These are phyloP conservation scores for Populus ilicifolia DNA, from an alignment of 345 rosid genomes.

Conservation along the genomic window DNA sequence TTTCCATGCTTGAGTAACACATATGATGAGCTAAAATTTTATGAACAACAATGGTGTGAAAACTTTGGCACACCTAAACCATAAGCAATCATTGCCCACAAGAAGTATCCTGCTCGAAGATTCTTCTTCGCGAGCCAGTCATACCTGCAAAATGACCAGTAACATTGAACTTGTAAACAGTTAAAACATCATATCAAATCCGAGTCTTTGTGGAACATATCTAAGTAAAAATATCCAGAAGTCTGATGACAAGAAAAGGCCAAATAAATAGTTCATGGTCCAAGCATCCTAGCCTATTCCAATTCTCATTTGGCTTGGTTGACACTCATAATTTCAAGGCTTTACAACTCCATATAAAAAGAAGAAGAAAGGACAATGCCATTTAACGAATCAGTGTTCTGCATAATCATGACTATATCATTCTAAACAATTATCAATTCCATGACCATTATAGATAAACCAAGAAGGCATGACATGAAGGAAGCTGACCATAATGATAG, in stretches of 20 bases:
- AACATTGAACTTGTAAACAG: not conserved
- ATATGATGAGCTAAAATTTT: not conserved
- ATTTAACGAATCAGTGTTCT: not conserved
- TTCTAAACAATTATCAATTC: not conserved
- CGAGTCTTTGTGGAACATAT: not conserved
- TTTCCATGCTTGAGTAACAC: not conserved
- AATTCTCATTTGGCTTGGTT: not conserved
- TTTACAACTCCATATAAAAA: not conserved
- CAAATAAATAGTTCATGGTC: not conserved
- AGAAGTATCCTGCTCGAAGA: slow-evolving; percentile 73
- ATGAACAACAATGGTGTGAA: not conserved
- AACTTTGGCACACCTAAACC: slow-evolving; percentile 62
- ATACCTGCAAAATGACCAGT: slow-evolving; percentile 46
- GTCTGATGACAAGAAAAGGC: not conserved
- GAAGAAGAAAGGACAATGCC: not conserved
- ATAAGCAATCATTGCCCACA: slow-evolving; percentile 90
- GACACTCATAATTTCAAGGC: not conserved
- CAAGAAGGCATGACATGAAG: not conserved
- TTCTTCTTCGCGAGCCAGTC: slow-evolving; percentile 85
- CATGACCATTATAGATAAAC: not conserved
- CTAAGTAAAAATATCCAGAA: not conserved
- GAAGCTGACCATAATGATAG: not conserved
- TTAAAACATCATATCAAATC: not conserved
- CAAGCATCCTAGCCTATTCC: not conserved
- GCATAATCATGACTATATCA: not conserved